Evolutionary conservation across 2,329 filamentous ascomycete species (phyloP).

Genomic region (Geosmithia morbida): DNA sequence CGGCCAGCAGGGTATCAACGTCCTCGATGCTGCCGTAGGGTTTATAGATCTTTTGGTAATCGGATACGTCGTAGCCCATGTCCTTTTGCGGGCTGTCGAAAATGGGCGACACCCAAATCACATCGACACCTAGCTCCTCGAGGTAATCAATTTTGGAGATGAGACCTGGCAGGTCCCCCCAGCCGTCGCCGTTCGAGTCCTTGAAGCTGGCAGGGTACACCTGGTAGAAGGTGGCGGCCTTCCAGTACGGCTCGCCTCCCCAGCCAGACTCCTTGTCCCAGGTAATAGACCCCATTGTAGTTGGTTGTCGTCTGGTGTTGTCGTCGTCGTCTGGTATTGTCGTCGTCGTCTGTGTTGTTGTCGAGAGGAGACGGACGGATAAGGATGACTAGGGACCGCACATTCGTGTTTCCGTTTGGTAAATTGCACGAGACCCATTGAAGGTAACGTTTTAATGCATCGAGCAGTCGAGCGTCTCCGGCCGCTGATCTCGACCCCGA

Average conservation of each 20-base stretch:
- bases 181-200: constrained; percentile 43
- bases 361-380: background rate
- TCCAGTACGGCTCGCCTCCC: constrained; percentile 24
- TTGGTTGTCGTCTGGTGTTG: background rate
- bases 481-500: background rate
- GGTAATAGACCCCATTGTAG: constrained; percentile 16
- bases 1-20: constrained; percentile 46
- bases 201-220: constrained; percentile 45
- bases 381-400: background rate
- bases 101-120: constrained; percentile 43
- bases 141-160: constrained; percentile 52
- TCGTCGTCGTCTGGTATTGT: background rate
- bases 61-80: constrained; percentile 60
- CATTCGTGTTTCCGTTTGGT: background rate
- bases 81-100: constrained; percentile 46
- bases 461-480: background rate
- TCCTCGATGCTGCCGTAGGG: constrained; percentile 54
- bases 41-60: constrained; percentile 52
- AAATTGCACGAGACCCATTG: background rate
- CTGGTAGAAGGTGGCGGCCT: constrained; percentile 31
- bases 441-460: background rate
- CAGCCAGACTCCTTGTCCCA: constrained; percentile 14
- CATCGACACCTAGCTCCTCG: constrained; percentile 43
- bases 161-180: constrained; percentile 51
- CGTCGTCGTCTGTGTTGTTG: background rate